These are phyloP conservation scores for Oryza glumipatula DNA, from an alignment of 176 grass and related monocot species.

Conservation along the genomic window DNA sequence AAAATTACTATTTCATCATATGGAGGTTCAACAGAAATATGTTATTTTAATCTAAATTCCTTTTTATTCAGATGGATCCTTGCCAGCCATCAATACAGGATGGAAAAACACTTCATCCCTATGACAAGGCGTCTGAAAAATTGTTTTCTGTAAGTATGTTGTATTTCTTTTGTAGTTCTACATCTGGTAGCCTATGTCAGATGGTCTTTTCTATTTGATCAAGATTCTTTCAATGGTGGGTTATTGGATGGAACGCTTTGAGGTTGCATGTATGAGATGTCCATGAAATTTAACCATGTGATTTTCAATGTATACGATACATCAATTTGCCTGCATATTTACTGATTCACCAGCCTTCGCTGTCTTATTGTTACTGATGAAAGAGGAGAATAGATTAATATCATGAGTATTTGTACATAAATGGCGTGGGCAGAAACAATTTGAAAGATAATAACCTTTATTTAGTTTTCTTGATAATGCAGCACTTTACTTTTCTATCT, in stretches of 20 bases:
- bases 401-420: background rate
- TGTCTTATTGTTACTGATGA: background rate
- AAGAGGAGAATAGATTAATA: background rate
- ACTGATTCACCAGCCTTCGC: background rate
- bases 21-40: conserved; percentile 23
- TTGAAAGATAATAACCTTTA: background rate
- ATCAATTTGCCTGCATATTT: background rate
- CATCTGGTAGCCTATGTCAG: conserved; percentile 4
- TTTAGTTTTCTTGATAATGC: conserved; percentile 12
- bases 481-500: background rate
- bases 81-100: conserved; percentile 55
- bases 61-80: conserved; percentile 68
- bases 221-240: background rate
- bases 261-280: conserved; percentile 9
- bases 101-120: conserved; percentile 86
- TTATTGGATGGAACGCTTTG: conserved; percentile 30
- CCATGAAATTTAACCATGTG: background rate
- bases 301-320: background rate
- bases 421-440: background rate
- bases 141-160: conserved; percentile 90
- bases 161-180: conserved; percentile 27
- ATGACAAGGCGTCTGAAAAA: conserved; percentile 86
- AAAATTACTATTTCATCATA: background rate
- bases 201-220: conserved; percentile 25
- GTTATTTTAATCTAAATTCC: conserved; percentile 35